Base-by-base conservation (phyloP, 1,139 yeast genomes). In the Arxiozyma telluris region DNA sequence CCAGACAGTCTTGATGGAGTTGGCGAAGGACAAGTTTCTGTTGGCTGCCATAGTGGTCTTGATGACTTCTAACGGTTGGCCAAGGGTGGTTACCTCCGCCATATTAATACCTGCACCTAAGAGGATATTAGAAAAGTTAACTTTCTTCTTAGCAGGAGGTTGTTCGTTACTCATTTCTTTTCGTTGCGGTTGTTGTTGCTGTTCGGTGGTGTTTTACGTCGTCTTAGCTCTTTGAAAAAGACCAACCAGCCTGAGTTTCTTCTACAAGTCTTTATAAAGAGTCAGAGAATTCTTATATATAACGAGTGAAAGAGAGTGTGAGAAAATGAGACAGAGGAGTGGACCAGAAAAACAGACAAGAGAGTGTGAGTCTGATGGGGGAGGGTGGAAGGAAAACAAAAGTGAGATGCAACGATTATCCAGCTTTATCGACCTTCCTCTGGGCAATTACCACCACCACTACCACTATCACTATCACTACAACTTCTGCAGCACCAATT, bases 21-120 rank as follows among this genome's bases (percentile, higher is more conserved):
- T 83, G 17, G 81, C 64, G 61, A 93, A 75, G 8, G 83, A 71
- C 58, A 93, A 76, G 46, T 77, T 75, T 69, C 98, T 79, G 74
- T 93, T 89, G 56, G 98, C 98, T 41, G 98, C 98, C 96, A 93
- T 91, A 38, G 98, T 94, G 57, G 98, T 93, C 75, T 90, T 93
- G 68, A 82, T 77, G 56, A 93, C 98, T 74, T 93, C 98, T 59
- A 93, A 76, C 15, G 98, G 98, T 71, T 93, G 98, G 53, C 98
- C 98, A 61, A 93, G 77, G 15, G 97, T 85, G 59, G 97, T 87
- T 51, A 84, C 98, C 70, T 93, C 98, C 54, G 90, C 87, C 77
- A 93, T 70, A 74, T 91, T 93, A 63, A 93, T 78, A 42, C 91
- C 96, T 0, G 98, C 98, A 57, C 98, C 98, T 58, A 93, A 77